A percentile compares a stretch with the other conserved stretches of the same genome.
These are phyloP conservation scores for Hamamelis virginiana DNA, from an alignment of 164 flowering plant genomes.

Conservation along the genomic window DNA sequence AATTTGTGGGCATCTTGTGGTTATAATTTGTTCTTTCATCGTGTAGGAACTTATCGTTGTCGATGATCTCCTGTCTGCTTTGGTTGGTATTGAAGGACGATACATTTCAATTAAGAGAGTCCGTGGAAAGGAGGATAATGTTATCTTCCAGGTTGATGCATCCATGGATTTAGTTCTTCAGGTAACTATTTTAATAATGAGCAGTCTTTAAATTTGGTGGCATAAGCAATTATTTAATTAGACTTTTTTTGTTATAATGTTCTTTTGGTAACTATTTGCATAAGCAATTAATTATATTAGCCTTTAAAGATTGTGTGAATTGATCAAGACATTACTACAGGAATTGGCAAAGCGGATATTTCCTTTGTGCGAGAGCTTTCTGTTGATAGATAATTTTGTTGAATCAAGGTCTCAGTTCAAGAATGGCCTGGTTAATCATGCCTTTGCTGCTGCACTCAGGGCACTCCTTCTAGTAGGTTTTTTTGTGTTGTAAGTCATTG, in stretches of 20 bases:
- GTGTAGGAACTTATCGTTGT: slow-evolving; percentile 85
- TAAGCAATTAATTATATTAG: not conserved
- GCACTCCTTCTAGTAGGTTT: slow-evolving; percentile 80
- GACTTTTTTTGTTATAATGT: too few relatives aligned
- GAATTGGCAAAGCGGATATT: slow-evolving; percentile 81
- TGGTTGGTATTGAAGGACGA: slow-evolving; percentile 95
- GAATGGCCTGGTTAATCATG: slow-evolving; percentile 96
- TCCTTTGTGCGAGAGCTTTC: slow-evolving; percentile 83
- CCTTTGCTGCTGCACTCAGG: slow-evolving; percentile 94
- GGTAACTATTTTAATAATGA: slow-evolving; percentile 32
- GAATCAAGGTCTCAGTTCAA: slow-evolving; percentile 94
- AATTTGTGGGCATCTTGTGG: not conserved
- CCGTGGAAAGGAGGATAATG: slow-evolving; percentile 51
- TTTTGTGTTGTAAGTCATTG: slow-evolving; percentile 11
- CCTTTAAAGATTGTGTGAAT: not conserved
- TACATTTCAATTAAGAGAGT: slow-evolving; percentile 67
- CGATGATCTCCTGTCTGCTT: slow-evolving; percentile 80
- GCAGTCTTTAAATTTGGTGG: not conserved
- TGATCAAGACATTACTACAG: slow-evolving; percentile 40
- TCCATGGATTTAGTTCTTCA: slow-evolving; percentile 93
- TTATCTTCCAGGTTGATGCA: slow-evolving; percentile 73
- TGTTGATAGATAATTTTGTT: slow-evolving; percentile 80
- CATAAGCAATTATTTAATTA: slow-evolving; percentile 2
- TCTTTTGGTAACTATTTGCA: slow-evolving; percentile 1
- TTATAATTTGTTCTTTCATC: not conserved